These are phyloP conservation scores for Pichia paraexigua DNA, from an alignment of 805 yeast species.

Conservation along the genomic window DNA sequence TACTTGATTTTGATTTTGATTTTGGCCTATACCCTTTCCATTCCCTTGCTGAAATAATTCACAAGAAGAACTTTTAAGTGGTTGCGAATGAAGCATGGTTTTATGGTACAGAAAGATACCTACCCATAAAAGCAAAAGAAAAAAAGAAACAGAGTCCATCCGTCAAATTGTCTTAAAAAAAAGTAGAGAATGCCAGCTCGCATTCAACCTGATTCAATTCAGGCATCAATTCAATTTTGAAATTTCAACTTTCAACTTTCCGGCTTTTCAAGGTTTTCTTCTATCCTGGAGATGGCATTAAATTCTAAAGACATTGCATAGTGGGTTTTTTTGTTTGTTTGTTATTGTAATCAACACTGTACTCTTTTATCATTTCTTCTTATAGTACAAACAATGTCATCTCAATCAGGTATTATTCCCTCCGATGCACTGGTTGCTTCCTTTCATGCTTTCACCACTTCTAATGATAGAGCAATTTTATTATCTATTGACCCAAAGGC, in stretches of 20 bases:
- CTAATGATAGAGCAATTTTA: neutral
- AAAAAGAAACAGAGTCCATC: neutral
- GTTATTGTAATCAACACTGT: too few species aligned
- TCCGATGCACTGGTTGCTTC: neutral
- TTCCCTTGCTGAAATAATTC: neutral
- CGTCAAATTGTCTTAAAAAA: neutral
- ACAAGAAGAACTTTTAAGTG: neutral
- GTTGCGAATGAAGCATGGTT: neutral
- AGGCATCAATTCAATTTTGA: neutral
- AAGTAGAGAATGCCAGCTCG: neutral
- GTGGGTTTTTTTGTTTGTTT: neutral
- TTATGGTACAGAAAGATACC: neutral
- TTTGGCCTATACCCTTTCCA: neutral
- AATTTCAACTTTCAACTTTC: neutral
- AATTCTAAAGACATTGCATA: too few species aligned
- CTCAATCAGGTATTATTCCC: conserved; percentile 13
- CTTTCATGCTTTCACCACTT: conserved; percentile 1
- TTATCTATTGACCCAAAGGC: neutral
- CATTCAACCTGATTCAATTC: neutral
- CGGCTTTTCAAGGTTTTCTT: too few species aligned
- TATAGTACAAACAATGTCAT: conserved; percentile 4
- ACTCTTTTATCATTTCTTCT: neutral
- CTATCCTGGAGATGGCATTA: neutral
- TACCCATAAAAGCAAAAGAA: neutral
- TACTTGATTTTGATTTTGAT: neutral